Conservation (phyloP, 495 filamentous ascomycete genomes). For the Podospora sp. region DNA sequence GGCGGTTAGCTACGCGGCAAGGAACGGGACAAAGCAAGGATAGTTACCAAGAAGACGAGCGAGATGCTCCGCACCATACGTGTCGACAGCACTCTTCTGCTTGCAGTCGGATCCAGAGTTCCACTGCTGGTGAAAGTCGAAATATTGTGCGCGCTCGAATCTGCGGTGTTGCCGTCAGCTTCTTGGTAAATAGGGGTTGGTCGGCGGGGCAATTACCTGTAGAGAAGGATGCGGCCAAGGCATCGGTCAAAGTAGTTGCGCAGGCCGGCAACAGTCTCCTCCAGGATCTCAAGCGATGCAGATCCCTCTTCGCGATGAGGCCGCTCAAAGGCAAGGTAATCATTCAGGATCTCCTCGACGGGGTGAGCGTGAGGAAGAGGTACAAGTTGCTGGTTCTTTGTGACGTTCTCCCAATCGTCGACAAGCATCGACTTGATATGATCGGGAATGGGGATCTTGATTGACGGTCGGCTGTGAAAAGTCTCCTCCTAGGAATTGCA, state of each 20-base stretch:
- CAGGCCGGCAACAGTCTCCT: slow-evolving; percentile 81
- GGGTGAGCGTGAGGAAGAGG: slow-evolving; percentile 75
- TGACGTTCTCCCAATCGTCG: slow-evolving; percentile 98
- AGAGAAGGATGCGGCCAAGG: slow-evolving; percentile 84
- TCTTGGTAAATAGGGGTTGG: not conserved
- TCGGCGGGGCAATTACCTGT: slow-evolving; percentile 53
- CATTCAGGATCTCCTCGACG: slow-evolving; percentile 74
- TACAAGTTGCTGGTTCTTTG: slow-evolving; percentile 87
- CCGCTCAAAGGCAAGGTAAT: slow-evolving; percentile 72
- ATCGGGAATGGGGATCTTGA: slow-evolving; percentile 82
- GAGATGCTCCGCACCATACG: slow-evolving; percentile 94
- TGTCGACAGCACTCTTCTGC: slow-evolving; percentile 67
- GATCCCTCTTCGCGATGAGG: slow-evolving; percentile 63
- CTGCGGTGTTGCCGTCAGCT: slow-evolving; percentile 32
- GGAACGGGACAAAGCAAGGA: not conserved
- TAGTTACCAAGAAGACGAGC: slow-evolving; percentile 78
- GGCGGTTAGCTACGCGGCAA: not conserved
- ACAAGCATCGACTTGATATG: slow-evolving; percentile 86
- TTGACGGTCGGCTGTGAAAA: slow-evolving; percentile 75
- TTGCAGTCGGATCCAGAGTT: slow-evolving; percentile 57
- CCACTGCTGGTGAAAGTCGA: slow-evolving; percentile 67
- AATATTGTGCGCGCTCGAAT: slow-evolving; percentile 86
- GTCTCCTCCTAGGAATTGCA: slow-evolving; percentile 69
- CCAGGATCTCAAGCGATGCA: slow-evolving; percentile 79
- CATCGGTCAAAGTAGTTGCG: slow-evolving; percentile 89